Evolutionary conservation across 768 basidiomycete species (phyloP).

Genomic region (Floccularia luteovirens): DNA sequence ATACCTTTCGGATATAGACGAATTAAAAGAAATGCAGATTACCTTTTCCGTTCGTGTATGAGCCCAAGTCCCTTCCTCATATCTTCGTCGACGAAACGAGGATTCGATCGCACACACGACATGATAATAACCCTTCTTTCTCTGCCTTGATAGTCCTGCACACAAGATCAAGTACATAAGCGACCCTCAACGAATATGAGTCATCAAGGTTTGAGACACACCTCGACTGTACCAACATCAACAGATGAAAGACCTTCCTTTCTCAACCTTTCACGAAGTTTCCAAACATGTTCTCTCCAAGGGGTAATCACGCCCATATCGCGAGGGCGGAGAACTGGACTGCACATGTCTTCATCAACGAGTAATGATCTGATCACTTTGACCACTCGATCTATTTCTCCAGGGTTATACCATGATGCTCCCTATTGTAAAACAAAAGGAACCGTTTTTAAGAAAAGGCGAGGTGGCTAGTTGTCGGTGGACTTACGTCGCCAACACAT

Average conservation of each 20-base stretch:
- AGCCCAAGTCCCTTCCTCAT: constrained; percentile 35
- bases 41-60: constrained; percentile 40
- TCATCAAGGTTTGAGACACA: constrained; percentile 10
- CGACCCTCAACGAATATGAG: not conserved
- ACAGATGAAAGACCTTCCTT: constrained; percentile 31
- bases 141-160: constrained; percentile 41
- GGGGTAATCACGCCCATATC: constrained; percentile 46
- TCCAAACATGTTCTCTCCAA: constrained; percentile 48
- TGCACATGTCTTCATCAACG: constrained; percentile 22
- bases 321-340: constrained; percentile 28
- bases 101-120: constrained; percentile 38
- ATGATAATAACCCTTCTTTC: constrained; percentile 44
- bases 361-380: constrained; percentile 31
- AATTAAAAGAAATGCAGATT: no score
- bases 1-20: not conserved
- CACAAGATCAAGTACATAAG: not conserved
- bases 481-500: constrained; percentile 35
- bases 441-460: not conserved
- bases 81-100: constrained; percentile 41
- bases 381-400: constrained; percentile 34
- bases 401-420: constrained; percentile 41
- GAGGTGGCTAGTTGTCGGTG: not conserved
- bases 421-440: constrained; percentile 4
- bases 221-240: constrained; percentile 47
- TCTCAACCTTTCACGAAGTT: constrained; percentile 35